A percentile compares a stretch with the other conserved stretches of the same genome.
These are phyloP conservation scores for Candida hungchunana DNA, from an alignment of 805 yeast species.

Conservation along the genomic window DNA sequence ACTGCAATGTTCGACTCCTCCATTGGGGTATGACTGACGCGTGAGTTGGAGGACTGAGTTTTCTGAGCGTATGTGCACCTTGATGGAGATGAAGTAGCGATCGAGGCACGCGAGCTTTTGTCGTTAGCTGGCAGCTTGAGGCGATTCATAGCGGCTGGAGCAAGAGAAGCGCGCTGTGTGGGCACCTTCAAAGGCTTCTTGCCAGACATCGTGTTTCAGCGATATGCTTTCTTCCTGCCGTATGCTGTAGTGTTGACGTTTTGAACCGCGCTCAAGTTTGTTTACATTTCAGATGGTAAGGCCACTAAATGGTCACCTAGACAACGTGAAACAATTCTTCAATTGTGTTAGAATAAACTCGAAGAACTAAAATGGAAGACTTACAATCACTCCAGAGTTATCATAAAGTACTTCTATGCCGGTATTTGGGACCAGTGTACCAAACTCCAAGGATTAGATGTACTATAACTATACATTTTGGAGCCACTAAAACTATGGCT, in stretches of 20 bases:
- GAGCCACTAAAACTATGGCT: too few relatives aligned
- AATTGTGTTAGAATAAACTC: too few relatives aligned
- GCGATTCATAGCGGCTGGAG: conserved; percentile 4
- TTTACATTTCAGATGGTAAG: conserved; percentile 1
- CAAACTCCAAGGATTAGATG: too few relatives aligned
- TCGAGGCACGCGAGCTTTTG: conserved; percentile 16
- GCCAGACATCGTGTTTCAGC: conserved; percentile 1
- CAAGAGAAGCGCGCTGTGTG: conserved; percentile 9
- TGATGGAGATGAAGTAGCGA: conserved; percentile 19
- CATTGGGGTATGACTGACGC: conserved; percentile 9
- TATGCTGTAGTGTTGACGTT: too few relatives aligned
- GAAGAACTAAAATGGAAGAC: too few relatives aligned
- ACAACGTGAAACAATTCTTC: too few relatives aligned
- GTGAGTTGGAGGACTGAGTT: conserved; percentile 21
- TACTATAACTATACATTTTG: too few relatives aligned
- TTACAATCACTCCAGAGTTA: too few relatives aligned
- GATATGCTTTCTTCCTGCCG: too few relatives aligned
- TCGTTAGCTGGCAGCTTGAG: conserved; percentile 6
- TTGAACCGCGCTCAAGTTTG: not conserved
- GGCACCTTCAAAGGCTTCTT: conserved; percentile 5
- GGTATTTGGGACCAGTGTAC: too few relatives aligned
- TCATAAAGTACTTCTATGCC: too few relatives aligned
- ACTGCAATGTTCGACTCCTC: conserved; percentile 44
- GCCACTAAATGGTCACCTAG: too few relatives aligned
- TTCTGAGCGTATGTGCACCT: conserved; percentile 21